Percentiles rank a stretch among this genome's conserved stretches.
Evolutionary conservation across 2,329 filamentous ascomycete species (phyloP).

Genomic region (Talaromyces sp.): DNA sequence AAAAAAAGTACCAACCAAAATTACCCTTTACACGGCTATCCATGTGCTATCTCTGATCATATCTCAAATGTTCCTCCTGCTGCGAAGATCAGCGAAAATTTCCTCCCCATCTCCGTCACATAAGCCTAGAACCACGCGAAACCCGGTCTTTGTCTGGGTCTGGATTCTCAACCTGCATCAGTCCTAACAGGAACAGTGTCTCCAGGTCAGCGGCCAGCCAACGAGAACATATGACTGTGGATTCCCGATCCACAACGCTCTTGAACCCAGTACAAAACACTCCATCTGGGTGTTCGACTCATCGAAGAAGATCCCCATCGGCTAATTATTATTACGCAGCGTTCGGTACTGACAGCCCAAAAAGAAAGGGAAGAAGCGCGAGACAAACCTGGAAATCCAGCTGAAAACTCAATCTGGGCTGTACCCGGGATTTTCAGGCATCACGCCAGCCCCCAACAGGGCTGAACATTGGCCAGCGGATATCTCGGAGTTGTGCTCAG

Average conservation of each 20-base stretch:
- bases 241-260: constrained; percentile 2
- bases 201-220: constrained; percentile 1
- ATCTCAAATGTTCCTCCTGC: not conserved
- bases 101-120: not conserved
- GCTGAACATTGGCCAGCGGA: constrained; percentile 16
- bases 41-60: not conserved
- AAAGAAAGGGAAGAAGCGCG: not conserved
- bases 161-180: constrained; percentile 7
- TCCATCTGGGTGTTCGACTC: not conserved
- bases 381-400: not conserved
- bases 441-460: constrained; percentile 6
- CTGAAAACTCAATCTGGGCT: constrained; percentile 13
- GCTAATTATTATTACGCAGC: too few species aligned
- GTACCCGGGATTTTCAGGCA: constrained; percentile 7
- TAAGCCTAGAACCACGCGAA: constrained; percentile 8
- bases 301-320: not conserved
- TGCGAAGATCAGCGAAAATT: constrained; percentile 1
- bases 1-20: not conserved
- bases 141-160: constrained; percentile 5
- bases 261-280: constrained; percentile 4
- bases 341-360: not conserved
- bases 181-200: constrained; percentile 4
- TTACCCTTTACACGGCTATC: too few species aligned
- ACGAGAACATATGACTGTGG: constrained; percentile 7
- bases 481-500: constrained; percentile 12